These are phyloP conservation scores for Botrytis byssoidea DNA, from an alignment of 2,329 filamentous ascomycete species.

Conservation along the genomic window DNA sequence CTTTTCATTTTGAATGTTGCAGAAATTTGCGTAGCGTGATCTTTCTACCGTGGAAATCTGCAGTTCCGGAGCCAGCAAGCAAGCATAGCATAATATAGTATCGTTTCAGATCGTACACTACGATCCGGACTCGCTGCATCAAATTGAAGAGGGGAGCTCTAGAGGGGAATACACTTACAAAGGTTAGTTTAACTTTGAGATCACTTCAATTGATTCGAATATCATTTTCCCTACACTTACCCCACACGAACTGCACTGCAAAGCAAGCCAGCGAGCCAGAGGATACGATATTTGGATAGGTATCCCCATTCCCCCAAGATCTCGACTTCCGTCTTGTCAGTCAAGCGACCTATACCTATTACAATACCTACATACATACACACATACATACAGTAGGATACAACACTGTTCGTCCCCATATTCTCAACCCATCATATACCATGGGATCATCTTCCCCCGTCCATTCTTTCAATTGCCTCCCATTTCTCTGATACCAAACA, in stretches of 20 bases:
- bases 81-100: conserved; percentile 7
- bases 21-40: conserved; percentile 18
- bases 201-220: conserved; percentile 7
- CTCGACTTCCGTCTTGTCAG: conserved; percentile 10
- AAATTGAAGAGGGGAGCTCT: conserved; percentile 8
- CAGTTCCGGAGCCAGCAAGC: conserved; percentile 10
- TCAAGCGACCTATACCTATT: conserved; percentile 14
- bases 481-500: not conserved
- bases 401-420: conserved; percentile 1
- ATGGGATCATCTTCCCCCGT: conserved; percentile 3
- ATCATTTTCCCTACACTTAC: conserved; percentile 13
- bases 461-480: not conserved
- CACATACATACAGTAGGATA: conserved; percentile 6
- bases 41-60: conserved; percentile 13
- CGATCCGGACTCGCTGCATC: conserved; percentile 11
- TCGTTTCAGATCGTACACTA: not conserved
- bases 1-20: conserved; percentile 12
- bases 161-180: conserved; percentile 15
- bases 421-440: not conserved
- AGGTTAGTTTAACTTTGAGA: conserved; percentile 15
- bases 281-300: conserved; percentile 13
- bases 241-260: conserved; percentile 15
- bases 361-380: not conserved
- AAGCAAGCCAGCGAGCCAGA: conserved; percentile 14
- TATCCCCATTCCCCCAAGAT: conserved; percentile 5